Evolutionary conservation across 2,329 filamentous ascomycete genomes (phyloP).

Genomic region (Xylariaceae sp.): DNA sequence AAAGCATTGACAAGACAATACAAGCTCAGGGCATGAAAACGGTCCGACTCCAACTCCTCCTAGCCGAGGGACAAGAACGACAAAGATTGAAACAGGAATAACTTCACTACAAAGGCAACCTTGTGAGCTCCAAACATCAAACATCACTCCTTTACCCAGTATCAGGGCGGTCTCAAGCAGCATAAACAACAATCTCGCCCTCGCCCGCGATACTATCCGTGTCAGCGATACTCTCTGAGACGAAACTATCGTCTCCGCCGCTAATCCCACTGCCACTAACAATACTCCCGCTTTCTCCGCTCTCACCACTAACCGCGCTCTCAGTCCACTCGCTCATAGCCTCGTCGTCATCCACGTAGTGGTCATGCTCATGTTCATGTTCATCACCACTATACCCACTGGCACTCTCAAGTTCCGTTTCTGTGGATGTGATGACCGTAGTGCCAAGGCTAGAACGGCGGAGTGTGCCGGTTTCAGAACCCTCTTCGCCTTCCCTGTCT

Average conservation of each 20-base stretch:
- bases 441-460: conserved; percentile 47
- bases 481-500: conserved; percentile 26
- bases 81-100: neutral
- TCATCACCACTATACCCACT: conserved; percentile 7
- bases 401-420: conserved; percentile 19
- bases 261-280: too few species aligned
- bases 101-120: too few species aligned
- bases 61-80: too few species aligned
- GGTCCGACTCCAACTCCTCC: too few species aligned
- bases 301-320: conserved; percentile 34
- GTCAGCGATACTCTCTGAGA: conserved; percentile 29
- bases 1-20: too few species aligned
- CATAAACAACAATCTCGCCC: conserved; percentile 36
- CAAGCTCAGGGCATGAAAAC: too few species aligned
- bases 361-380: conserved; percentile 29
- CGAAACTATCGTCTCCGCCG: conserved; percentile 20
- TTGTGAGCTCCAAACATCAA: too few species aligned
- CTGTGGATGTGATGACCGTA: conserved; percentile 39
- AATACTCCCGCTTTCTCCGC: conserved; percentile 18
- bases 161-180: conserved; percentile 18
- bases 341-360: conserved; percentile 28
- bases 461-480: conserved; percentile 45
- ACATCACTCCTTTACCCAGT: neutral
- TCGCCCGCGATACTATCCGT: conserved; percentile 30
- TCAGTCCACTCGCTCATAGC: conserved; percentile 48